Conservation (phyloP, 768 basidiomycete genomes). For the Xerocomus potaroensis region DNA sequence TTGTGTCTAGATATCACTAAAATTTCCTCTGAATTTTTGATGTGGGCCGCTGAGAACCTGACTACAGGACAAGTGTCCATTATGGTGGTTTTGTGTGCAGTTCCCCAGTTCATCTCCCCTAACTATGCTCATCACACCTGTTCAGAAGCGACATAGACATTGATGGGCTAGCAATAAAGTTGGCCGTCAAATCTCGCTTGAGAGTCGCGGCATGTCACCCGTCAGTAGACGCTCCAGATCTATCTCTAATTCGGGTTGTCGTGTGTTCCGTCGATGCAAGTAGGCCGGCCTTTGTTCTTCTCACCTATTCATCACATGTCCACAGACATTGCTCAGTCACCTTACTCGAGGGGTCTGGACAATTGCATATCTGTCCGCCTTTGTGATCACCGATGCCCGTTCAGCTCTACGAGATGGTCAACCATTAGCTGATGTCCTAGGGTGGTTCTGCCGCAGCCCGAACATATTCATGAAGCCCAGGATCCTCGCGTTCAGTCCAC, state of each 20-base stretch:
- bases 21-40: conserved; percentile 17
- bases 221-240: conserved; percentile 13
- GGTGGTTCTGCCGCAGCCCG: conserved; percentile 40
- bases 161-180: conserved; percentile 13
- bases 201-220: conserved; percentile 13
- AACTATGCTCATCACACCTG: not conserved
- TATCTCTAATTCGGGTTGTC: conserved; percentile 32
- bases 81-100: conserved; percentile 19
- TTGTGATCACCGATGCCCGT: conserved; percentile 44
- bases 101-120: not conserved
- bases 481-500: conserved; percentile 38
- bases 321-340: conserved; percentile 39
- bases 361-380: conserved; percentile 40
- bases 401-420: conserved; percentile 34
- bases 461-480: conserved; percentile 37
- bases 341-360: conserved; percentile 35
- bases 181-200: conserved; percentile 15
- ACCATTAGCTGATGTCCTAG: conserved; percentile 42
- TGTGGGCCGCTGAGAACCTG: conserved; percentile 11
- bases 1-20: conserved; percentile 14
- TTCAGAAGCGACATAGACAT: conserved; percentile 10
- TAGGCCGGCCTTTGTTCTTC: conserved; percentile 4
- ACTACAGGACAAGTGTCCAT: conserved; percentile 6
- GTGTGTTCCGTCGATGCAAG: conserved; percentile 41
- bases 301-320: conserved; percentile 3